Evolutionary conservation across 192 early-diverging fungal species (phyloP).

Genomic region (Endogone sp.): DNA sequence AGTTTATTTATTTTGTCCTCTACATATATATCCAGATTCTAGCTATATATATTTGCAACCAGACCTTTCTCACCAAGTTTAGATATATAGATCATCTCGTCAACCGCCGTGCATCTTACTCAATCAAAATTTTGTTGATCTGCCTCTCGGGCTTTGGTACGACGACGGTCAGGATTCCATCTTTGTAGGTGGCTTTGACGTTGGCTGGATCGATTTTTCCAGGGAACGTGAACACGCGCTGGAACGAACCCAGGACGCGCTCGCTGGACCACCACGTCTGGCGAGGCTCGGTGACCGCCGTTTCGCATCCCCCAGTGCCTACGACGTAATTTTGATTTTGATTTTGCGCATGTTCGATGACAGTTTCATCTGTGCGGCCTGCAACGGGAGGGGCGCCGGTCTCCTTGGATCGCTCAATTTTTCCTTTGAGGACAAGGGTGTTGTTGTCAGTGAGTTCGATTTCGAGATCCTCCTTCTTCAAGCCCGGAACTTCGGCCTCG

Average conservation of each 20-base stretch:
- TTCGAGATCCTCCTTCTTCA: slow-evolving; percentile 52
- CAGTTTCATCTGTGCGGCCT: neutral
- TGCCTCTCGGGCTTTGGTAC: slow-evolving; percentile 16
- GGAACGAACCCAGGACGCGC: slow-evolving; percentile 13
- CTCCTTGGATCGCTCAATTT: slow-evolving; percentile 18
- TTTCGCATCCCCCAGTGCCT: neutral
- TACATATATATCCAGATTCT: too few species aligned
- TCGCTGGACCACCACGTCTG: slow-evolving; percentile 17
- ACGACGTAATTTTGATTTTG: neutral
- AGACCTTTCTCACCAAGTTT: too few species aligned
- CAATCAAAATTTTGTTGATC: slow-evolving; percentile 13
- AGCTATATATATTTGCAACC: too few species aligned
- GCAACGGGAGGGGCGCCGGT: slow-evolving; percentile 5
- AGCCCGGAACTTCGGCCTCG: slow-evolving; percentile 57
- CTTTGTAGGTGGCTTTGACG: slow-evolving; percentile 23
- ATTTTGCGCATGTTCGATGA: neutral
- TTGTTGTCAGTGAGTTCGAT: slow-evolving; percentile 39
- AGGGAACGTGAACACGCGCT: slow-evolving; percentile 18
- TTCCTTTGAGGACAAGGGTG: slow-evolving; percentile 40
- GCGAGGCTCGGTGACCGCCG: neutral
- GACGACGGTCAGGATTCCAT: slow-evolving; percentile 18
- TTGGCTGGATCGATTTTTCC: slow-evolving; percentile 15
- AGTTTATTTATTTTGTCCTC: too few species aligned
- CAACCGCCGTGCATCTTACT: slow-evolving; percentile 4
- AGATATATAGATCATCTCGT: too few species aligned